Percentiles rank a stretch among this genome's conserved stretches.
Conservation (phyloP, 345 rosid species). For the Syzygium jambos region DNA sequence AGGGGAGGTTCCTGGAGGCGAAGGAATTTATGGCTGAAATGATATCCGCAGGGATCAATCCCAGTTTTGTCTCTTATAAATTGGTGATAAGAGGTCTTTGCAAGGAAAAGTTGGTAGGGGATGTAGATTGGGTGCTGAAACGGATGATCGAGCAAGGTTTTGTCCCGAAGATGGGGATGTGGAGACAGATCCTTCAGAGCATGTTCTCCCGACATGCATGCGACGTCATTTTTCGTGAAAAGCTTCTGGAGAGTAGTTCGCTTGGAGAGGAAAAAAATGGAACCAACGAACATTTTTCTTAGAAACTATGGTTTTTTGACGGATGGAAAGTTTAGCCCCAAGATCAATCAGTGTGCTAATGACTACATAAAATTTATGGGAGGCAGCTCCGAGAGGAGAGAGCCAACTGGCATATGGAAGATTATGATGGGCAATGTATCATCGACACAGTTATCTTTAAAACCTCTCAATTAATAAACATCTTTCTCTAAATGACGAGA, state of each 20-base stretch:
- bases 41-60: slow-evolving; percentile 41
- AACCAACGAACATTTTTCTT: not conserved
- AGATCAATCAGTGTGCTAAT: slow-evolving; percentile 2
- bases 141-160: slow-evolving; percentile 73
- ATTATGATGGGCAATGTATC: not conserved
- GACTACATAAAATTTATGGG: not conserved
- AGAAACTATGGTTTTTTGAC: not conserved
- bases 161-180: slow-evolving; percentile 69
- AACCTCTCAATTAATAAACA: not conserved
- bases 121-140: slow-evolving; percentile 60
- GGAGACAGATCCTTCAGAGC: slow-evolving; percentile 40
- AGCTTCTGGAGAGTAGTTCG: not conserved
- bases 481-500: not conserved
- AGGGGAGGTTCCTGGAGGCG: slow-evolving; percentile 42
- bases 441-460: not conserved
- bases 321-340: not conserved
- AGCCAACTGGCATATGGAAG: not conserved
- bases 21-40: slow-evolving; percentile 45
- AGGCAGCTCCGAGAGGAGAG: not conserved
- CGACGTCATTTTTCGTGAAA: not conserved
- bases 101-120: slow-evolving; percentile 26
- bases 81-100: slow-evolving; percentile 57
- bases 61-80: slow-evolving; percentile 66
- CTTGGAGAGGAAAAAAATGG: not conserved
- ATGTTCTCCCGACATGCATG: slow-evolving; percentile 8